Percentiles rank a stretch among this genome's conserved stretches.
These are phyloP conservation scores for Penicillium diatomitis DNA, from an alignment of 495 filamentous ascomycete species.

Conservation along the genomic window DNA sequence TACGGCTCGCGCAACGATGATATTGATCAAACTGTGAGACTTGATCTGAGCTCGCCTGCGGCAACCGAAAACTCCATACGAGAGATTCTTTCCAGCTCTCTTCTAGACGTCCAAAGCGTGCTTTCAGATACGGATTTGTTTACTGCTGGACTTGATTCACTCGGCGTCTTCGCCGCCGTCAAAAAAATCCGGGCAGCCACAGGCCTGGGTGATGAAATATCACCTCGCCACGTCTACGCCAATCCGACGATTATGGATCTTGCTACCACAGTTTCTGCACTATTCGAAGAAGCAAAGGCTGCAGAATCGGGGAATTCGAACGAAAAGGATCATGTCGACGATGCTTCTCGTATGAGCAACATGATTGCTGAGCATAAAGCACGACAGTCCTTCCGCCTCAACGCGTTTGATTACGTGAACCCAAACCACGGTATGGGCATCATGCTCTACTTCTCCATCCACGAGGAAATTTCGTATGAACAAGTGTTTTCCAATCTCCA, in stretches of 20 bases:
- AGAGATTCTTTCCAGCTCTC: neutral
- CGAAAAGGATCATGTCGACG: neutral
- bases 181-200: neutral
- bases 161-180: neutral
- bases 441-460: slow-evolving; percentile 2
- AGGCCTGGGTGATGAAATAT: slow-evolving; percentile 1
- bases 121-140: neutral
- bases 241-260: neutral
- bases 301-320: neutral
- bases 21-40: neutral
- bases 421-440: slow-evolving; percentile 6
- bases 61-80: neutral
- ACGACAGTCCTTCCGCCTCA: slow-evolving; percentile 2
- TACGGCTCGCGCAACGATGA: slow-evolving; percentile 1
- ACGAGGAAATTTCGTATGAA: slow-evolving; percentile 1
- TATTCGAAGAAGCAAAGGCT: neutral
- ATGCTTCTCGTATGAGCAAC: neutral
- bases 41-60: neutral
- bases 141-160: slow-evolving; percentile 1
- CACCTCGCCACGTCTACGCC: slow-evolving; percentile 1
- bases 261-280: neutral
- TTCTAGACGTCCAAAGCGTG: neutral
- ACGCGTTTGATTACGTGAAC: slow-evolving; percentile 5
- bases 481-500: slow-evolving; percentile 3
- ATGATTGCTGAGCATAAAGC: slow-evolving; percentile 1